Percentiles rank a stretch among this genome's conserved stretches.
Evolutionary conservation across 768 basidiomycete species (phyloP).

Genomic region (Termitomyces bulborhizus): DNA sequence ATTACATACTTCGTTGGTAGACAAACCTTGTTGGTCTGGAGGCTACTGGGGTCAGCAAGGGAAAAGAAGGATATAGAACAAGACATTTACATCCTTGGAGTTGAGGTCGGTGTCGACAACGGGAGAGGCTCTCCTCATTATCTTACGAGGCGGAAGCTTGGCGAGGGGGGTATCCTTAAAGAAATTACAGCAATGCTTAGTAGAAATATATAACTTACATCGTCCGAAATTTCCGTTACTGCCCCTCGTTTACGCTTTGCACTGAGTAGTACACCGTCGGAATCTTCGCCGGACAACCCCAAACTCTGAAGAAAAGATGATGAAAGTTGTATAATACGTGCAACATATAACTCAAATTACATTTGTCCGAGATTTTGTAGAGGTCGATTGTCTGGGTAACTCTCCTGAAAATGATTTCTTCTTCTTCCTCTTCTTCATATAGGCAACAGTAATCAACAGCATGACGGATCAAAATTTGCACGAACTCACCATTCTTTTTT

Average conservation of each 20-base stretch:
- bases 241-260: constrained; percentile 8
- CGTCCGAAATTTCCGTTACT: constrained; percentile 5
- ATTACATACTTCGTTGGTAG: neutral
- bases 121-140: neutral
- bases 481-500: constrained; percentile 10
- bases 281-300: constrained; percentile 5
- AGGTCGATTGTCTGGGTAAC: neutral
- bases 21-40: neutral
- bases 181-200: neutral
- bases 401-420: constrained; percentile 3
- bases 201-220: constrained; percentile 1
- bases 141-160: constrained; percentile 7
- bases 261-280: constrained; percentile 10
- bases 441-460: neutral
- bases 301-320: constrained; percentile 6
- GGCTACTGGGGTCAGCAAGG: neutral
- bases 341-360: neutral
- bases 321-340: neutral
- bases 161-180: constrained; percentile 5
- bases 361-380: constrained; percentile 3
- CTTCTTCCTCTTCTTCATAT: constrained; percentile 2
- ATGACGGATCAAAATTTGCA: neutral
- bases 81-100: neutral
- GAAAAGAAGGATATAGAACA: neutral
- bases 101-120: neutral